These are phyloP conservation scores for Coemansia guatemalensis DNA, from an alignment of 192 early-diverging fungal genomes.

Conservation along the genomic window DNA sequence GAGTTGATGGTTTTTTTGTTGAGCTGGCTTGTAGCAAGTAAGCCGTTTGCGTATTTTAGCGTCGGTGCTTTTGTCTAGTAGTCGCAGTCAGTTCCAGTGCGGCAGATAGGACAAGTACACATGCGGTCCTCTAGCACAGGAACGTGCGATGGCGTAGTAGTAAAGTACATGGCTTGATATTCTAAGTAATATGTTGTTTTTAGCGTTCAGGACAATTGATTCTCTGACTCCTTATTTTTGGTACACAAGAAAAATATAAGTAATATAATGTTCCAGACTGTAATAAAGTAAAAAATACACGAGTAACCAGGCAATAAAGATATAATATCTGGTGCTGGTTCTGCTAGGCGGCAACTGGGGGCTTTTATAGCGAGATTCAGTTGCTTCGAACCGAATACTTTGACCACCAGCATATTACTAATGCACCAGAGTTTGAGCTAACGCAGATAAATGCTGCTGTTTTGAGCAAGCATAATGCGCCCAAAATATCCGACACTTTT, in stretches of 20 bases:
- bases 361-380: neutral
- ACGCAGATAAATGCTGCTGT: neutral
- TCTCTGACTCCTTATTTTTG: neutral
- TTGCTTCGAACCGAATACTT: neutral
- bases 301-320: neutral
- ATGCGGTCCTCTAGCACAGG: conserved; percentile 26
- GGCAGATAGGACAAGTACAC: conserved; percentile 51
- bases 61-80: conserved; percentile 2
- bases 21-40: neutral
- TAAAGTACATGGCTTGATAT: neutral
- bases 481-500: neutral
- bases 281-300: neutral
- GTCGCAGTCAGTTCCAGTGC: conserved; percentile 33
- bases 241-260: neutral
- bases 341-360: neutral
- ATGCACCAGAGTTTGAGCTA: conserved; percentile 1
- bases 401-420: neutral
- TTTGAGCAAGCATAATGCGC: neutral
- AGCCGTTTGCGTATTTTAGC: neutral
- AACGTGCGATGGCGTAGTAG: neutral
- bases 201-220: neutral
- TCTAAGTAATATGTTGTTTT: neutral
- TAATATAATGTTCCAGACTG: neutral
- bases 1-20: neutral
- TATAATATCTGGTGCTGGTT: neutral